Conservation (phyloP, 768 basidiomycete species). For the Trametes sanguinea region DNA sequence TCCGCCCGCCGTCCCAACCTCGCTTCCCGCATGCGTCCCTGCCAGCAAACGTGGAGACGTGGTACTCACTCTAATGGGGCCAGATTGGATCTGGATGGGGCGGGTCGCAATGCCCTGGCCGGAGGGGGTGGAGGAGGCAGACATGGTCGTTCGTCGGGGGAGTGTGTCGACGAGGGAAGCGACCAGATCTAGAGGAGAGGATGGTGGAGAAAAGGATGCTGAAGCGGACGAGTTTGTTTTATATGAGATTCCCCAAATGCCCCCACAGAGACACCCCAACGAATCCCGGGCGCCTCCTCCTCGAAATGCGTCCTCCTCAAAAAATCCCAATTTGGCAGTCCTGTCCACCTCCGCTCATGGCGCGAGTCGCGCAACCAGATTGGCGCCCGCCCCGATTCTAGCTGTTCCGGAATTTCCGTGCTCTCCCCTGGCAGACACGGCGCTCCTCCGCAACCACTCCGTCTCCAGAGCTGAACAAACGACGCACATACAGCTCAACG, state of each 20-base stretch:
- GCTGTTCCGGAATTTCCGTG: conserved; percentile 12
- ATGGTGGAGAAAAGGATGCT: conserved; percentile 13
- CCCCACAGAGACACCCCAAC: conserved; percentile 20
- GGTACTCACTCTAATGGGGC: conserved; percentile 35
- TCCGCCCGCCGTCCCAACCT: neutral
- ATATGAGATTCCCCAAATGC: conserved; percentile 22
- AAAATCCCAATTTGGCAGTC: conserved; percentile 16
- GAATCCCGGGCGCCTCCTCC: conserved; percentile 18
- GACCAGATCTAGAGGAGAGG: conserved; percentile 12
- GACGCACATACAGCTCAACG: neutral
- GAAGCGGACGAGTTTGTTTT: conserved; percentile 7
- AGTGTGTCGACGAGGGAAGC: conserved; percentile 15
- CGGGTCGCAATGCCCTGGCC: conserved; percentile 28
- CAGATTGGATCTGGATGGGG: conserved; percentile 37
- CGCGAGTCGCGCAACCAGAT: conserved; percentile 1
- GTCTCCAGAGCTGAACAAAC: too few species aligned
- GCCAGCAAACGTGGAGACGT: neutral
- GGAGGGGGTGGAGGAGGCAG: conserved; percentile 24
- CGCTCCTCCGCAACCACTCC: neutral
- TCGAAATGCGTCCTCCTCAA: conserved; percentile 13
- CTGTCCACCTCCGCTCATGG: neutral
- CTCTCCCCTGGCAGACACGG: neutral
- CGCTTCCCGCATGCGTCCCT: neutral
- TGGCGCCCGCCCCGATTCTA: conserved; percentile 12
- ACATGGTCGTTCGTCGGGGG: conserved; percentile 21